Conservation (phyloP, 1,284 basidiomycete genomes). For the Ustilago bromivora region DNA sequence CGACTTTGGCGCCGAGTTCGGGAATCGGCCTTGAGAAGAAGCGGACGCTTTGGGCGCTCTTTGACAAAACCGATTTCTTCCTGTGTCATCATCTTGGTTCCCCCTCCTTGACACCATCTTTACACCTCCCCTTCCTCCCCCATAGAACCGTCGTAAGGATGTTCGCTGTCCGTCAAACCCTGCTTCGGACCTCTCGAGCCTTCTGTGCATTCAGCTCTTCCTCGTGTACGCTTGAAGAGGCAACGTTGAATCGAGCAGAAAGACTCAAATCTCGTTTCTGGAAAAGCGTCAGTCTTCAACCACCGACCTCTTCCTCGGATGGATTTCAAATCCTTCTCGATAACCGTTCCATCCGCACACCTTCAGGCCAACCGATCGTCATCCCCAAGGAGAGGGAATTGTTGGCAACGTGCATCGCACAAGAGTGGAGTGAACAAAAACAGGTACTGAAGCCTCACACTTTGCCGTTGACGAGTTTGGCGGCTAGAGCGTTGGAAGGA, state of each 20-base stretch:
- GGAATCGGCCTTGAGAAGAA: conserved; percentile 9
- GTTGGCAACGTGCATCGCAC: conserved; percentile 85
- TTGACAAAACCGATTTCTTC: neutral
- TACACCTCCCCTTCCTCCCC: neutral
- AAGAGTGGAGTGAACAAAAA: conserved; percentile 96
- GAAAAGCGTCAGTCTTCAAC: conserved; percentile 51
- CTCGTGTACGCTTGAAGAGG: conserved; percentile 21
- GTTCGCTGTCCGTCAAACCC: neutral
- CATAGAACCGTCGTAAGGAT: neutral
- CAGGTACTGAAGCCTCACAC: conserved; percentile 87
- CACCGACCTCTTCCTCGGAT: conserved; percentile 8
- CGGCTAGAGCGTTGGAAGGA: conserved; percentile 87
- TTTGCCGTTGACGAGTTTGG: conserved; percentile 86
- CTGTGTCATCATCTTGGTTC: neutral
- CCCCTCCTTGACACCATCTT: neutral
- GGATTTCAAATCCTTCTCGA: conserved; percentile 81
- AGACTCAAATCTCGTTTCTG: conserved; percentile 56
- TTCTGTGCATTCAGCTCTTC: neutral
- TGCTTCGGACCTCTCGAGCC: neutral
- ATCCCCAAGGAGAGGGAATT: conserved; percentile 80
- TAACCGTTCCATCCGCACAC: conserved; percentile 86
- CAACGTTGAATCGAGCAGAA: conserved; percentile 36
- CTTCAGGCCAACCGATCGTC: conserved; percentile 79
- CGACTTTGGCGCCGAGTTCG: neutral
- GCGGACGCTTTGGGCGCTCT: neutral